phyloP scores from a whole-genome alignment of 495 filamentous ascomycete genomes.

The Xylaria grammica region DNA sequence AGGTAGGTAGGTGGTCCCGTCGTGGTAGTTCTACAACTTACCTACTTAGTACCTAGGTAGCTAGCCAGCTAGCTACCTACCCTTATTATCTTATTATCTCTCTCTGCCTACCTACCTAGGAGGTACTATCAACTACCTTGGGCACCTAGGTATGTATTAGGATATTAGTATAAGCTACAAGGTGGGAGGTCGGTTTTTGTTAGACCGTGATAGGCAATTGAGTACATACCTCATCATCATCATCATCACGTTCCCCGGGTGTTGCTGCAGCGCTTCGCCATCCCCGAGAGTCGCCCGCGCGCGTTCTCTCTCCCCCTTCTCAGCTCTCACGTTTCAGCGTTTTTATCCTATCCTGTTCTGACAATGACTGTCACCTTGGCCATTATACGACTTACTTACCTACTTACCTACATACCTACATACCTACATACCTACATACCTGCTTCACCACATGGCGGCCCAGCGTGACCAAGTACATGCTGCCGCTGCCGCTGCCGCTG shows the following conservation, averaged over 20 bases:
- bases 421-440: slow-evolving; percentile 21
- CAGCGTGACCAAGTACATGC: slow-evolving; percentile 15
- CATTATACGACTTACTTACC: slow-evolving; percentile 12
- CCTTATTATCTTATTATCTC: no score
- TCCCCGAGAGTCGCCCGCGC: slow-evolving; percentile 13
- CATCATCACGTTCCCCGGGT: not conserved
- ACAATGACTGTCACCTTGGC: not conserved
- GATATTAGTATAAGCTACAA: not conserved
- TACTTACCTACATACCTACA: slow-evolving; percentile 27
- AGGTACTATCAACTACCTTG: no score
- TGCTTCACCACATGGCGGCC: slow-evolving; percentile 22
- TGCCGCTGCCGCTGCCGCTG: slow-evolving; percentile 4
- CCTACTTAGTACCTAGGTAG: no score
- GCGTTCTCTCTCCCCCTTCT: no score
- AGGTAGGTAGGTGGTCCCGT: no score
- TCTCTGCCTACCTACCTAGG: no score
- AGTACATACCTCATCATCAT: slow-evolving; percentile 14
- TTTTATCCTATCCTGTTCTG: not conserved
- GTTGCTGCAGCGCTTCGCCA: slow-evolving; percentile 13
- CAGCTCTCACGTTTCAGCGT: slow-evolving; percentile 25
- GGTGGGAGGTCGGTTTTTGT: slow-evolving; percentile 13
- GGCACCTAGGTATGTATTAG: no score
- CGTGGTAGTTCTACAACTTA: no score
- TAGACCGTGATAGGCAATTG: slow-evolving; percentile 24
- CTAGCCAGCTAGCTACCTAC: no score